Percentiles rank a stretch among this genome's conserved stretches.
phyloP scores from a whole-genome alignment of 768 basidiomycete species.

The Candolleomyces eurysporus region DNA sequence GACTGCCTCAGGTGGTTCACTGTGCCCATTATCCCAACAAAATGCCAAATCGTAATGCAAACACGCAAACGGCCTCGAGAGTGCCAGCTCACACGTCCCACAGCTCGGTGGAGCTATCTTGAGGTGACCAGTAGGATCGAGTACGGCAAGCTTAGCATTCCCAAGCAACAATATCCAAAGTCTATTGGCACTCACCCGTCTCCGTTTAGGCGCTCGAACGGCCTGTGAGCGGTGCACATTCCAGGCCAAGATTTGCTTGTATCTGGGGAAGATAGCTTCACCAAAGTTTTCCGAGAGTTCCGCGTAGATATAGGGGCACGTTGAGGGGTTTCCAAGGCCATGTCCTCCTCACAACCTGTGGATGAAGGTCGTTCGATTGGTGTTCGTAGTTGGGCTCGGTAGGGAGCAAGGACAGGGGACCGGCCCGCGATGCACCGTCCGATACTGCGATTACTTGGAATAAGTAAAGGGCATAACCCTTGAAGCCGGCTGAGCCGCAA shows the following conservation, averaged over 20 bases:
- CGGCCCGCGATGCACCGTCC: too few relatives aligned
- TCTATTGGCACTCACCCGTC: constrained; percentile 48
- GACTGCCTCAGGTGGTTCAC: constrained; percentile 53
- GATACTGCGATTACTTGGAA: too few relatives aligned
- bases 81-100: constrained; percentile 50
- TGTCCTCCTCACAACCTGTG: background rate
- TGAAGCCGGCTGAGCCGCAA: too few relatives aligned
- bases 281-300: constrained; percentile 1
- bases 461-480: too few relatives aligned
- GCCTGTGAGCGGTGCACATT: constrained; percentile 44
- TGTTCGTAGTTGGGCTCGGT: too few relatives aligned
- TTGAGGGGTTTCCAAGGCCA: background rate
- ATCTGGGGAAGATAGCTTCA: constrained; percentile 38
- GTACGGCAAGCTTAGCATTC: background rate
- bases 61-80: constrained; percentile 70
- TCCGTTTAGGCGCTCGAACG: constrained; percentile 54
- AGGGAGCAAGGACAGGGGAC: too few relatives aligned
- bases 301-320: constrained; percentile 6
- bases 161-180: background rate
- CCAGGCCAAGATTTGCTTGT: constrained; percentile 56
- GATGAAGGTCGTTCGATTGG: too few relatives aligned
- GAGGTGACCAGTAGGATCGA: constrained; percentile 11
- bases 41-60: constrained; percentile 68
- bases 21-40: constrained; percentile 68
- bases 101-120: constrained; percentile 58